Conservation (phyloP, 768 basidiomycete genomes). For the Hemileccinum impolitum region DNA sequence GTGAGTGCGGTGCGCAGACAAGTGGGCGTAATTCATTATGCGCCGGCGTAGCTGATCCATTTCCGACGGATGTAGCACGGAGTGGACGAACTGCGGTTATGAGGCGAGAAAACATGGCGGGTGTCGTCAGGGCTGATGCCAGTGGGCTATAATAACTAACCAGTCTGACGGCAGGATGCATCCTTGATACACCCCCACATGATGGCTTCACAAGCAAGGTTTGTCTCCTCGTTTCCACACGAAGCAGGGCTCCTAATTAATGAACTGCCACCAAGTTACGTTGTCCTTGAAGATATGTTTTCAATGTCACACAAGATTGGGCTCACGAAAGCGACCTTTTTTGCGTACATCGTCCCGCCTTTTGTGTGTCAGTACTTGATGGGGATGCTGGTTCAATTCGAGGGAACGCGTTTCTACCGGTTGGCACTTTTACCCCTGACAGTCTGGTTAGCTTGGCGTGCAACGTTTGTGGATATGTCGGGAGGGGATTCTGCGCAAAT, state of each 20-base stretch:
- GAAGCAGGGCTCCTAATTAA: background rate
- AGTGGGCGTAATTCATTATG: background rate
- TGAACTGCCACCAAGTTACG: background rate
- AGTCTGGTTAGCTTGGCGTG: conserved; percentile 43
- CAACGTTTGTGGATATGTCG: conserved; percentile 25
- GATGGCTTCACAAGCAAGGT: conserved; percentile 6
- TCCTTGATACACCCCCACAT: background rate
- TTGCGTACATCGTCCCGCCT: conserved; percentile 40
- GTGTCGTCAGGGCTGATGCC: background rate
- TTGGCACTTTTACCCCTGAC: conserved; percentile 48
- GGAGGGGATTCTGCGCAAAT: conserved; percentile 11
- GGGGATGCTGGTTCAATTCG: conserved; percentile 51
- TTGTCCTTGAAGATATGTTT: background rate
- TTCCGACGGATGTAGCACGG: background rate
- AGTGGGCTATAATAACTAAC: background rate
- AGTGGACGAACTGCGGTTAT: conserved; percentile 1
- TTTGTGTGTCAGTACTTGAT: conserved; percentile 47
- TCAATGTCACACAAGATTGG: conserved; percentile 1
- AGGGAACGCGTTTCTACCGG: conserved; percentile 40
- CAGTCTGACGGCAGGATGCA: background rate
- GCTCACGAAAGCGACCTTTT: conserved; percentile 24
- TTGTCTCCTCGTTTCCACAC: background rate
- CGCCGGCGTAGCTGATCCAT: background rate
- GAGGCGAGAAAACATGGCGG: background rate
- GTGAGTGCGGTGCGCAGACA: background rate